Conservation (phyloP, 345 rosid genomes). For the Balakata baccata region DNA sequence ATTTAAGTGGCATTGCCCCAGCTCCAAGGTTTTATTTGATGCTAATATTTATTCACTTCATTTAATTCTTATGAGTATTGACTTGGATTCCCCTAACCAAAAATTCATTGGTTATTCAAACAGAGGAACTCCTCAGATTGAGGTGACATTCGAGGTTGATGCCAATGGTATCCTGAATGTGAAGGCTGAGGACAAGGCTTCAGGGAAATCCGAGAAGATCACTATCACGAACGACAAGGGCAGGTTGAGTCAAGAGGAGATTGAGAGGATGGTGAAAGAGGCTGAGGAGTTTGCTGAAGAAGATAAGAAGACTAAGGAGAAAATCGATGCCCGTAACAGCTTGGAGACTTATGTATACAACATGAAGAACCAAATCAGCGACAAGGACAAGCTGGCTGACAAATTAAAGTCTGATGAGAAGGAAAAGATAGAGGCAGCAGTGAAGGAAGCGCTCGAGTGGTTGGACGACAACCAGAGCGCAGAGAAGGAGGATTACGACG, state of each 20-base stretch:
- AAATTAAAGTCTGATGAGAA: constrained; percentile 24
- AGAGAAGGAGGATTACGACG: constrained; percentile 29
- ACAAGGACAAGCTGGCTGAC: constrained; percentile 25
- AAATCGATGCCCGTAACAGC: constrained; percentile 29
- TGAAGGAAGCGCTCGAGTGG: constrained; percentile 25
- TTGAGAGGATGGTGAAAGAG: constrained; percentile 22
- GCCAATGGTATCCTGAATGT: constrained; percentile 24
- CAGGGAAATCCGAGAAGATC: constrained; percentile 22
- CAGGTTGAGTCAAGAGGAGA: constrained; percentile 24
- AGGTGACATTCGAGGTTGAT: constrained; percentile 27
- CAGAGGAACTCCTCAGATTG: constrained; percentile 31
- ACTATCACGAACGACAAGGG: constrained; percentile 28
- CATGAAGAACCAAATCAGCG: constrained; percentile 24
- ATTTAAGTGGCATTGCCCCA: constrained; percentile 1
- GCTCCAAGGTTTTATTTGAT: constrained; percentile 9
- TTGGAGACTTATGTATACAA: constrained; percentile 29
- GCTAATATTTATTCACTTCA: neutral
- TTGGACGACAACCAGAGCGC: constrained; percentile 34
- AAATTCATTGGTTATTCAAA: neutral
- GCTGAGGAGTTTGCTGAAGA: constrained; percentile 30
- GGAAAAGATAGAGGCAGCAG: constrained; percentile 23
- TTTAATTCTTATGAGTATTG: neutral
- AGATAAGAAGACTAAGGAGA: constrained; percentile 30
- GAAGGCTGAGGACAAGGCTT: constrained; percentile 24
- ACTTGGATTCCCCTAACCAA: neutral